Conservation (phyloP, 192 early-diverging fungal species). For the Fimicolochytrium jonesii region DNA sequence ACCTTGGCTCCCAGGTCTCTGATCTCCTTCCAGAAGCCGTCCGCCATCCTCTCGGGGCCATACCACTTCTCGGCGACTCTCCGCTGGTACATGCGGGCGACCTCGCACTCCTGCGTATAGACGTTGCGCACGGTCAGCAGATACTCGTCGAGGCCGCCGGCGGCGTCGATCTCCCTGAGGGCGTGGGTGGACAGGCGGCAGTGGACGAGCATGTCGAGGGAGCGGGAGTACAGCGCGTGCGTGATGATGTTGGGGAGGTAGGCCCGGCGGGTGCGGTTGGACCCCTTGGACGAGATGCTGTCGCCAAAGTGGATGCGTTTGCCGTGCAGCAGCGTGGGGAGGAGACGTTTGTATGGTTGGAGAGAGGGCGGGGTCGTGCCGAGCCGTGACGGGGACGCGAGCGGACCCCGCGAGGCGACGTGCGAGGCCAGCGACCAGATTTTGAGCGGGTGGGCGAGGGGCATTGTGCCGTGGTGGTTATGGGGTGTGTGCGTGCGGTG, state of each 20-base stretch:
- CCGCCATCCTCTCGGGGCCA: not conserved
- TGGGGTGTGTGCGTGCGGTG: no score
- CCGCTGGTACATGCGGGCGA: constrained; percentile 27
- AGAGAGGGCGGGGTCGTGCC: constrained; percentile 35
- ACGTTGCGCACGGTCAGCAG: constrained; percentile 26
- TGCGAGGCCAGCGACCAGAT: constrained; percentile 23
- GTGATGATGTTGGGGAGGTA: constrained; percentile 49
- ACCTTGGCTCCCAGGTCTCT: constrained; percentile 8
- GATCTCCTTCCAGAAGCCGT: constrained; percentile 3
- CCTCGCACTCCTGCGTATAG: constrained; percentile 20
- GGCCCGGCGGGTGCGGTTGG: constrained; percentile 33
- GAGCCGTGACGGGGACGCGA: constrained; percentile 33
- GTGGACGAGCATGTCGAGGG: constrained; percentile 48
- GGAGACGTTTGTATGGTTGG: constrained; percentile 19
- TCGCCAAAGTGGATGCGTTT: constrained; percentile 49
- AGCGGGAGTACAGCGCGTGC: constrained; percentile 40
- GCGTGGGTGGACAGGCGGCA: constrained; percentile 36
- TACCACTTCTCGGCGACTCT: constrained; percentile 14
- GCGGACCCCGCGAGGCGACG: constrained; percentile 18
- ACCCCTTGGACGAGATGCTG: constrained; percentile 34
- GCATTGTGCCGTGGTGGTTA: no score
- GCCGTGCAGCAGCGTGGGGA: constrained; percentile 52
- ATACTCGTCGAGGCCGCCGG: constrained; percentile 54
- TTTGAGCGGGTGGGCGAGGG: constrained; percentile 2
- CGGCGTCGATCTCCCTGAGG: constrained; percentile 37